Conservation (phyloP, 345 rosid species). For the Garcia nutans region DNA sequence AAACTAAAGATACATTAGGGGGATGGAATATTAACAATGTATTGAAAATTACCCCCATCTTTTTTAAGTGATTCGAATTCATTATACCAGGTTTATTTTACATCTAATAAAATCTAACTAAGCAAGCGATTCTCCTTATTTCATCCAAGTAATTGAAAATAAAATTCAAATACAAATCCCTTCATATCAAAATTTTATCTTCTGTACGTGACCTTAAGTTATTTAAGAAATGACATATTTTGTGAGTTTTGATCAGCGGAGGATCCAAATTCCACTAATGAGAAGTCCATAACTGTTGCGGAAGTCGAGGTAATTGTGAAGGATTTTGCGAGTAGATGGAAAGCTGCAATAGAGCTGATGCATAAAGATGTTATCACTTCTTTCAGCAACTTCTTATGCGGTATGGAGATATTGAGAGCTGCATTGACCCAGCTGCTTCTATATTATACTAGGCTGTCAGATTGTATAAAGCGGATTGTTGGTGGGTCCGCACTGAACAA, state of each 20-base stretch:
- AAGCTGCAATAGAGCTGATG: conserved; percentile 90
- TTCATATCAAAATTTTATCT: neutral
- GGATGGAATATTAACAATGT: neutral
- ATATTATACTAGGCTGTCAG: conserved; percentile 87
- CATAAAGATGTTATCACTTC: conserved; percentile 97
- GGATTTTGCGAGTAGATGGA: conserved; percentile 91
- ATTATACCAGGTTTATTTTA: neutral
- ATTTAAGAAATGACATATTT: neutral
- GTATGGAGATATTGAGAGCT: conserved; percentile 95
- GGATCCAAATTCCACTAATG: conserved; percentile 63
- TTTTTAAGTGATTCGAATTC: neutral
- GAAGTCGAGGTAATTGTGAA: conserved; percentile 87
- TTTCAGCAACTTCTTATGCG: conserved; percentile 95
- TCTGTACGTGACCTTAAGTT: neutral
- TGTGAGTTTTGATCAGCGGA: conserved; percentile 51
- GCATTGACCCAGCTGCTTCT: conserved; percentile 93
- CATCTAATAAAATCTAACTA: neutral
- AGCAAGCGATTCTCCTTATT: neutral
- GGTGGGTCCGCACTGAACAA: conserved; percentile 87
- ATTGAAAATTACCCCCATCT: neutral
- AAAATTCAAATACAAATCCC: neutral
- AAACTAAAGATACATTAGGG: too few relatives aligned
- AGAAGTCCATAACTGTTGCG: conserved; percentile 60
- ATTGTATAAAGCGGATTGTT: conserved; percentile 67
- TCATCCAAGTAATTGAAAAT: too few relatives aligned